Evolutionary conservation across 139 green algal genomes (phyloP), one percentile per base, ranked within the genome.

Genomic region (Pleodorina starrii): DNA sequence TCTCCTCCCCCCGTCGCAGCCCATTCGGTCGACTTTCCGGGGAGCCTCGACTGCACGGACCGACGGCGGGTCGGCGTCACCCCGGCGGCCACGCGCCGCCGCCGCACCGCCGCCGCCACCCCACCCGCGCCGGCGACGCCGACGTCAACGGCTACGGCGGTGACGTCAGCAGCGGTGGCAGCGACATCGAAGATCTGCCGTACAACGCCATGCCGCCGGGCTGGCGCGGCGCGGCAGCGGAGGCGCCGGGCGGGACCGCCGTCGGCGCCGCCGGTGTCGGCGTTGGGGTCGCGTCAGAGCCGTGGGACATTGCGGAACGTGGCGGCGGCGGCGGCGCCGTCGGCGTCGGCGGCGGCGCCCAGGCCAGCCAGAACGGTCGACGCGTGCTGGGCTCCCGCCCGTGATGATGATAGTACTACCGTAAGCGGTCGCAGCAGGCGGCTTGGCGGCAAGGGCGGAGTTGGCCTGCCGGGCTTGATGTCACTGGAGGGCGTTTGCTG

Each of bases 31-130:
- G 59, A 6, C 25, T 32, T 3, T 27, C 79, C 38, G 79, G 79
- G 0, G 27, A 86, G 79, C 79, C 79, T 4, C 79, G 79, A 29
- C 57, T 60, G 40, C 79, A 86, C 76, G 14, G 48, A 63, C 75
- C 27, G 44, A 83, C 29, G 75, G 75, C 29, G 75, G 75, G 74
- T 63, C 74, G 44, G n/a, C 5, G 40, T 43, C 9, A 57, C 72
- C 7, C 5, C 72, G 38, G 35, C 69, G 40, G 40, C 73, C 21
- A 44, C 19, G 44, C 10, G n/a, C 3, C 16, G n/a, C 4, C 69
- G 36, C 12, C 21, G 54, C 54, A 66, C 54, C 9, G 69, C 69
- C 69, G 40, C 4, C 35, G 40, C 35, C 69, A 19, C 35, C 35
- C 7, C 69, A 2, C 36, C 69, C 69, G 27, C 57, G 5, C 21